Conservation (phyloP, 73 alveolate genomes). For the Tetrahymena malaccensis region DNA sequence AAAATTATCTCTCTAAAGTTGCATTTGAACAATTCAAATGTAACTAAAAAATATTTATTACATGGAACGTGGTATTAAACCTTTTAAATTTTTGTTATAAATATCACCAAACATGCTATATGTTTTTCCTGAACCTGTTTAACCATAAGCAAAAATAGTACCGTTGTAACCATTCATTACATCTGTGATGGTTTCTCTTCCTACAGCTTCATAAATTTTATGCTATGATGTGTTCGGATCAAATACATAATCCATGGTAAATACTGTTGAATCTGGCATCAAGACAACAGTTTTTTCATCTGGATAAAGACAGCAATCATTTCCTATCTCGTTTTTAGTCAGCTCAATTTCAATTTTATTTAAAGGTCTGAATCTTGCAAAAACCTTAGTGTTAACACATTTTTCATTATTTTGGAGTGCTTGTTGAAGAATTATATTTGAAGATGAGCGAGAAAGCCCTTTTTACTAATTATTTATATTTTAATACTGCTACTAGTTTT, state of each 20-base stretch:
- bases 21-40: neutral
- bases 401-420: neutral
- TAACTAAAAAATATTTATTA: neutral
- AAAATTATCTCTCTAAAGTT: neutral
- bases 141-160: slow-evolving; percentile 93
- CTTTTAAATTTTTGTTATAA: slow-evolving; percentile 61
- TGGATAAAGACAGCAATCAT: slow-evolving; percentile 27
- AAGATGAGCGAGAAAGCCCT: neutral
- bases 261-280: neutral
- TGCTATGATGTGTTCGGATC: slow-evolving; percentile 56
- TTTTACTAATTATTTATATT: neutral
- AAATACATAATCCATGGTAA: slow-evolving; percentile 71
- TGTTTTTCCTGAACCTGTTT: slow-evolving; percentile 97
- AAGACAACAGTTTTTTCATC: slow-evolving; percentile 37
- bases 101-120: slow-evolving; percentile 93
- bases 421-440: neutral
- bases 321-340: slow-evolving; percentile 8
- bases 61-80: slow-evolving; percentile 88
- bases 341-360: slow-evolving; percentile 32
- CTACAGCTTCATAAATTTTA: slow-evolving; percentile 60
- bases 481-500: neutral
- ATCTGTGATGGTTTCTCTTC: slow-evolving; percentile 66
- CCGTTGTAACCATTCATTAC: slow-evolving; percentile 75
- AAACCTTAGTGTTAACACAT: slow-evolving; percentile 36
- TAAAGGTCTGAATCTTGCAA: slow-evolving; percentile 50